Base-by-base conservation (phyloP, 139 green algal genomes). In the Nannochloris sp. region DNA sequence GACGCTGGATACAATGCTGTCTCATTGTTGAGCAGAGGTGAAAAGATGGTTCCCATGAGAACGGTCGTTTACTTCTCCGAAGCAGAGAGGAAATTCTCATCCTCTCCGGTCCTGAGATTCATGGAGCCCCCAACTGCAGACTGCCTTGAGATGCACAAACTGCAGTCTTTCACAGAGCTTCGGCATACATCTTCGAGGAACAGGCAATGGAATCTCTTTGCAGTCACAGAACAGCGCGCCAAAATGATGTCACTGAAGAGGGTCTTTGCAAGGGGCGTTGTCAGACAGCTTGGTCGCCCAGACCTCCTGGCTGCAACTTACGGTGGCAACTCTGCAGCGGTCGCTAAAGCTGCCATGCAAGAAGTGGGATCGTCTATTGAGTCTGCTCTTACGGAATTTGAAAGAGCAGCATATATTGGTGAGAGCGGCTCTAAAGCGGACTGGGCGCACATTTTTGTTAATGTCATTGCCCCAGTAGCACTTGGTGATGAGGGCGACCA, bases 141-240 rank as follows among this genome's bases (percentile, higher is more conserved):
- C 27, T 59, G 87, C 44, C 83, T 97, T 58, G 91, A 97, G 81
- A 72, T 96, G 61, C 66, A 73, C 40, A 87, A 82, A 57, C 71
- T 95, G 29, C 31, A 44, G 25, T 37, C 24, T 10, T 64, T 64
- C 14, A 31, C n/a, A 46, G 18, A 11, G 8, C 61, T 29, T 9
- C 59, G 60, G 11, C 87, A 94, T 73, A 68, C 66, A 14, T 78
- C 81, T 23, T 95, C 84, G 48, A 79, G 88, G 61, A 92, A 96
- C 75, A 75, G 88, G 23, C 91, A 97, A 79, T 92, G 81, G 78
- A 90, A 97, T 77, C 77, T 90, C 14, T 96, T 87, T 71, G 78
- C 69, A 21, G 65, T 79, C 34, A 81, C 55, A 8, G 88, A 96
- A 77, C 68, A 78, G 5, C 66, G 68, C 7, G 69, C 80, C 59